Evolutionary conservation across 352 stramenopile species (phyloP), one percentile per base, ranked within the genome.

Genomic region (Chrysophaeum taylorii): DNA sequence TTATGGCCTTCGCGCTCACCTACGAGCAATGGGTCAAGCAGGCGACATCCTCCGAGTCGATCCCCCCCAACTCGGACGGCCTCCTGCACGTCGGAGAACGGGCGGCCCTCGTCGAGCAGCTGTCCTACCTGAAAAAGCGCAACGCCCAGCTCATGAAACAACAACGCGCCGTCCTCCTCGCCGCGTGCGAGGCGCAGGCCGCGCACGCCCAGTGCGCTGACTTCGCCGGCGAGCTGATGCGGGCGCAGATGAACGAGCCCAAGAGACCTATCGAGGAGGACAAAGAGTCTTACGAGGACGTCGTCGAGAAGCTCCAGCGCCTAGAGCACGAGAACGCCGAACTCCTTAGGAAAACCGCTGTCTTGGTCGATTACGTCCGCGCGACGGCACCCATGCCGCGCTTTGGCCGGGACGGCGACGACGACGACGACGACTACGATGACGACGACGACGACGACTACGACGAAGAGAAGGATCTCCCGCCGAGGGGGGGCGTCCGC

Each of bases 91-190:
- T 66, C 31, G 57, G 57, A 1, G 57, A 66, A 25, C 57, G 57
- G 12, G 57, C 57, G 57, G 57, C 57, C 12, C 35, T 66, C 33
- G 31, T 66, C 33, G 57, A 66, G 57, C 57, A 66, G 57, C 57
- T 66, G 31, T 27, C 33, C 57, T 66, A 66, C 57, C 57, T 66
- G 2, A 42, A 66, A 25, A 42, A 45, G 57, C 57, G 57, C 57
- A 66, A 66, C 57, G 57, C 57, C 33, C 31, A 66, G 57, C 57
- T 66, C 57, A 45, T 45, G 57, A 42, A 45, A 36, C 57, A 66
- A 36, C 57, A 63, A 33, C 57, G 57, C 33, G 57, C 57, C 21
- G 57, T 66, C 12, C 57, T 66, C 18, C 35, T 66, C 5, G 57
- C 57, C 33, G 57, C 57, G 33, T 66, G 57, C 57, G 57, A 66